phyloP scores from a whole-genome alignment of 2,329 filamentous ascomycete species.

The Parasarocladium wereldwijsianum region DNA sequence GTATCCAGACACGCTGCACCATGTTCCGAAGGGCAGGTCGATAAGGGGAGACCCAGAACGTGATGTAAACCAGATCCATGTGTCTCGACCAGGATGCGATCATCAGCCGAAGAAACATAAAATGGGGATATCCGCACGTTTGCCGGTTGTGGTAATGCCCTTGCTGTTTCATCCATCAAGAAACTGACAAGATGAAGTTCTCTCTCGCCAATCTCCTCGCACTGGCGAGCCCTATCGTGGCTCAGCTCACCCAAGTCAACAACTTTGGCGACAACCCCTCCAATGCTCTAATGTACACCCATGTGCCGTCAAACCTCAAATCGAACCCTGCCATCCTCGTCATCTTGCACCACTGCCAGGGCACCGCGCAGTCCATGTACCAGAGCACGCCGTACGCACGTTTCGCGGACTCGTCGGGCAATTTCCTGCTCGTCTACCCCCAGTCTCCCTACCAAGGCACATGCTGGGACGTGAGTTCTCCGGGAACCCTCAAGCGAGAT shows the following conservation, averaged over 20 bases:
- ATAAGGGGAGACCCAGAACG: too few species aligned
- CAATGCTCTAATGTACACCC: constrained; percentile 11
- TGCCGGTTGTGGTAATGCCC: too few species aligned
- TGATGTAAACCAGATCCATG: too few species aligned
- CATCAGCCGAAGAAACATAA: too few species aligned
- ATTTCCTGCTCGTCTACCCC: constrained; percentile 37
- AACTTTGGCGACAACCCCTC: constrained; percentile 6
- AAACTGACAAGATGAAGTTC: too few species aligned
- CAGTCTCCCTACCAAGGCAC: constrained; percentile 31
- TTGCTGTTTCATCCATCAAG: too few species aligned
- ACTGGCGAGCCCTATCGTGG: too few species aligned
- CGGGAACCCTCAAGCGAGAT: constrained; percentile 33
- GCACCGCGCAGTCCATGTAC: constrained; percentile 33
- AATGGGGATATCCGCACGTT: too few species aligned
- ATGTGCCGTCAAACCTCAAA: constrained; percentile 13
- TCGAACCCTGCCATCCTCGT: constrained; percentile 31
- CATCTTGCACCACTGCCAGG: constrained; percentile 38
- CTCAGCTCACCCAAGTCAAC: constrained; percentile 3
- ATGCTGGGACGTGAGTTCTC: constrained; percentile 44
- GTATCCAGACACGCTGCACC: too few species aligned
- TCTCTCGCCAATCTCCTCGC: too few species aligned
- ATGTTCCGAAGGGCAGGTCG: too few species aligned
- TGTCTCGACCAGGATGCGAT: too few species aligned
- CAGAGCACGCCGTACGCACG: constrained; percentile 29
- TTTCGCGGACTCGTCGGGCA: constrained; percentile 22